Conservation (phyloP, 202 grass and related monocot genomes). For the Panicum virgatum region DNA sequence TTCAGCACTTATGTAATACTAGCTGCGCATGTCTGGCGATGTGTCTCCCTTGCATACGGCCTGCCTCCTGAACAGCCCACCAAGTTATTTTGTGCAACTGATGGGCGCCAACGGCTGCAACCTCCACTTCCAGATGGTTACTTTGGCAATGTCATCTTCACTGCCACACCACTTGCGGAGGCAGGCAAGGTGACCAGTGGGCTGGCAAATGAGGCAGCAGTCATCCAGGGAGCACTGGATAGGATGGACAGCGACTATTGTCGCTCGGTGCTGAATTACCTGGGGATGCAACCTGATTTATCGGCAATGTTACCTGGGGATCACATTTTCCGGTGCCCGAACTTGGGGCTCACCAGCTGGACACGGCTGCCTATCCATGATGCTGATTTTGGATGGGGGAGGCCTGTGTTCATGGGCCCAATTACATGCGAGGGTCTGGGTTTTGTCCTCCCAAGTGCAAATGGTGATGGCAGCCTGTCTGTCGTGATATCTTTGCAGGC, state of each 20-base stretch:
- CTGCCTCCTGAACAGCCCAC: constrained; percentile 63
- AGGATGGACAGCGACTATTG: constrained; percentile 70
- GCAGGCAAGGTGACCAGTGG: constrained; percentile 46
- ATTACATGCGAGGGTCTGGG: constrained; percentile 63
- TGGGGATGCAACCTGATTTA: constrained; percentile 65
- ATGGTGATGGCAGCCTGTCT: constrained; percentile 58
- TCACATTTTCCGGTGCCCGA: constrained; percentile 80
- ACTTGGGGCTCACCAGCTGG: constrained; percentile 86
- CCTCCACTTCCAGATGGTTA: constrained; percentile 72
- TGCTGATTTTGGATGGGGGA: constrained; percentile 79
- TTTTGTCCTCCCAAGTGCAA: constrained; percentile 63
- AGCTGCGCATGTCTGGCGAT: constrained; percentile 70
- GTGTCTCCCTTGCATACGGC: constrained; percentile 58
- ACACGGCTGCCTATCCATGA: constrained; percentile 76
- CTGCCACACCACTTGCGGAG: constrained; percentile 56
- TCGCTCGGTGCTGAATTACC: constrained; percentile 66
- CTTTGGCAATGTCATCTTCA: constrained; percentile 93
- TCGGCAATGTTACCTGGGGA: constrained; percentile 63
- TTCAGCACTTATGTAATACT: constrained; percentile 62
- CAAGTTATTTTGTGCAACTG: constrained; percentile 79
- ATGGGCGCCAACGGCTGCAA: constrained; percentile 62
- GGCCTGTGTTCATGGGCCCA: constrained; percentile 78
- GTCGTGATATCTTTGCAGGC: constrained; percentile 71
- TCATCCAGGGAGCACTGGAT: constrained; percentile 61
- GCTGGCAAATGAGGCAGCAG: constrained; percentile 33